A percentile compares a stretch with the other conserved stretches of the same genome.
These are phyloP conservation scores for Luffa acutangula DNA, from an alignment of 306 rosid genomes.

Conservation along the genomic window DNA sequence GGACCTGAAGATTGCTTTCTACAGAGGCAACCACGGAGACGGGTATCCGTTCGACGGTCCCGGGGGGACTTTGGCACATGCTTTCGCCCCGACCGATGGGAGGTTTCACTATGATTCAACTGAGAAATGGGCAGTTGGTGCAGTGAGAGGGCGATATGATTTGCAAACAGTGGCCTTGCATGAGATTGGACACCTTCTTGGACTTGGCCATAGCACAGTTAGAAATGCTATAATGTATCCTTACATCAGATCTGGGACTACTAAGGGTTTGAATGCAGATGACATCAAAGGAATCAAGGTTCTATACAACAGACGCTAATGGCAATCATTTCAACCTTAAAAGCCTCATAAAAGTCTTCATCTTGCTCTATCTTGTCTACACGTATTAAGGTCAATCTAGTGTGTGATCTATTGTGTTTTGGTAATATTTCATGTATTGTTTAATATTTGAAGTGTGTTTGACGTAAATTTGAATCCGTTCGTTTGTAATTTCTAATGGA, in stretches of 20 bases:
- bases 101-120: conserved; percentile 7
- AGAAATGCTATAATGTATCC: conserved; percentile 4
- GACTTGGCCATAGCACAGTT: neutral
- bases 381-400: no score
- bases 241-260: neutral
- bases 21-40: neutral
- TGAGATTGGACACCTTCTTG: conserved; percentile 16
- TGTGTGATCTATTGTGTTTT: no score
- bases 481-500: no score
- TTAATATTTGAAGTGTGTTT: no score
- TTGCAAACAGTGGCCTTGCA: conserved; percentile 9
- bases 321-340: no score
- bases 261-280: neutral
- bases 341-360: no score
- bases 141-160: neutral
- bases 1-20: neutral
- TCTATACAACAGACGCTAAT: neutral
- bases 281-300: conserved; percentile 6
- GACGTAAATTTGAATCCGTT: no score
- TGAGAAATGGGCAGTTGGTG: conserved; percentile 3
- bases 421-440: no score
- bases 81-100: conserved; percentile 7
- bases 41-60: conserved; percentile 4
- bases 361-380: no score
- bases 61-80: conserved; percentile 6